Evolutionary conservation across 2,329 filamentous ascomycete genomes (phyloP), one percentile per base, ranked within the genome.

Genomic region (Alternaria alternata): DNA sequence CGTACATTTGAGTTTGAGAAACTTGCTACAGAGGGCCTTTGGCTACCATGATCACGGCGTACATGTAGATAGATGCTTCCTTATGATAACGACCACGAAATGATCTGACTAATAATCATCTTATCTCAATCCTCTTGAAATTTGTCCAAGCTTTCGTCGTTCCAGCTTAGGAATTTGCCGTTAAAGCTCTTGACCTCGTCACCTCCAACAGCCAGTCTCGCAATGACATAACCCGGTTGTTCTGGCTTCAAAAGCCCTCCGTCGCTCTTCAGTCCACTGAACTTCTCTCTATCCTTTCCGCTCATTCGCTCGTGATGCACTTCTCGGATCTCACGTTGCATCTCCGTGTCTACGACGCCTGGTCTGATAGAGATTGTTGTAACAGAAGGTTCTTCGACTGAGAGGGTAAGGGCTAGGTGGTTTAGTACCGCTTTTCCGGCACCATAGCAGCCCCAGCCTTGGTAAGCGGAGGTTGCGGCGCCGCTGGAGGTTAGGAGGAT

Each of bases 141-240:
- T 14, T 20, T 64, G 30, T 42, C 60, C 53, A 78, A 59, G 42
- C 32, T 56, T 59, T 69, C 69, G 67, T 77, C 75, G 61, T 76
- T 72, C 75, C 75, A 78, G 38, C 79, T 88, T 69, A 95, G 80
- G 74, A 91, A 93, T 71, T 88, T 88, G 28, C 95, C 95, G 72
- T 86, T 94, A 66, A 97, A 79, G 14, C 88, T 86, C 59, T 81
- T 86, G 4, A 86, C 82, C 18, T 88, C 86, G 55, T 81, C 86
- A 4, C 86, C 83, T 6, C 88, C 56, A 47, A 92, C 77, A 0
- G 89, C 89, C 63, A 98, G 82, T 70, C 87, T 90, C 3, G 93
- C 94, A 79, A 98, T 94, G 12, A 97, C 92, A 78, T 89, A 82
- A 0, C 93, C 94, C 0, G 94, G 92, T 79, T 93, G 90, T 70